phyloP scores from a whole-genome alignment of 768 basidiomycete species.

The Asterophora lycoperdoides region DNA sequence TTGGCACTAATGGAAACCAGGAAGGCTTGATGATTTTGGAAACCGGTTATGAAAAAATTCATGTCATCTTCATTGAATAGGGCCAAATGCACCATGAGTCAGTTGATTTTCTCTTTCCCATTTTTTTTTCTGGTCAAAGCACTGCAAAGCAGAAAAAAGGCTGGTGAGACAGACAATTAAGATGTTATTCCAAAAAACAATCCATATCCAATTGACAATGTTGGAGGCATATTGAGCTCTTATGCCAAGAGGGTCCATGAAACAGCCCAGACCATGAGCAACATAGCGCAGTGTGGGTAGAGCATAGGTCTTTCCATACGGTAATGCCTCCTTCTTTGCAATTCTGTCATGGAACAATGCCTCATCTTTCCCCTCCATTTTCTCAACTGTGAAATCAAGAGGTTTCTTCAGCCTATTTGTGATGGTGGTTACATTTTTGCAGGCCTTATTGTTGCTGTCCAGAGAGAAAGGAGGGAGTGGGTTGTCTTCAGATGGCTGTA shows the following conservation, averaged over 20 bases:
- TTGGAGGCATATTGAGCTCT: too few relatives aligned
- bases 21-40: constrained; percentile 19
- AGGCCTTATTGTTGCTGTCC: too few relatives aligned
- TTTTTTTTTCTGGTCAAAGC: too few relatives aligned
- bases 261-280: constrained; percentile 2
- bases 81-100: background rate
- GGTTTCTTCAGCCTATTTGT: background rate
- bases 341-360: too few relatives aligned
- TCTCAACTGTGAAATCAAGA: background rate
- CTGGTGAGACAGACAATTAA: too few relatives aligned
- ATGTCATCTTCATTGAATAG: constrained; percentile 9
- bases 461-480: background rate
- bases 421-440: background rate
- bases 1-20: constrained; percentile 17
- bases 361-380: too few relatives aligned
- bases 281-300: constrained; percentile 2
- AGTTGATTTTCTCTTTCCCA: too few relatives aligned
- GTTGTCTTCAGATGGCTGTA: background rate
- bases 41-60: background rate
- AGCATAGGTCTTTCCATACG: background rate
- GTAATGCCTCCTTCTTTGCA: too few relatives aligned
- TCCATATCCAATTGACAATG: too few relatives aligned
- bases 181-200: too few relatives aligned
- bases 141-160: too few relatives aligned
- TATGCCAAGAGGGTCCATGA: too few relatives aligned